Base-by-base conservation (phyloP, 2,329 filamentous ascomycete species). In the Helicocarpus griseus region DNA sequence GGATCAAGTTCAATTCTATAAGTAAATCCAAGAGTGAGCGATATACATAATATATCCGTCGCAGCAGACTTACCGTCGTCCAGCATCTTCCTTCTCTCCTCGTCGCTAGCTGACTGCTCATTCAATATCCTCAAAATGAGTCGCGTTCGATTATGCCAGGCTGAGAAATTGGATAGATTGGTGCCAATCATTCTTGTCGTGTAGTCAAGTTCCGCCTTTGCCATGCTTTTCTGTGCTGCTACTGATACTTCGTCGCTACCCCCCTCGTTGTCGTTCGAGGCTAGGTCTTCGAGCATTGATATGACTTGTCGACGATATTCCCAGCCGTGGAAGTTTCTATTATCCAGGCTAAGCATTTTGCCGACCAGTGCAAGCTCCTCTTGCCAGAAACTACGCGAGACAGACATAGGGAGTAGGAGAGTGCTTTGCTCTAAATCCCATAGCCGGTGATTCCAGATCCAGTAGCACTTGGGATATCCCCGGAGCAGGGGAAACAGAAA, bases 241-340 rank as follows among this genome's bases (percentile, higher is more conserved):
- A 70, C 64, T 5, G 39, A 33, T 21, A 7, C 50, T 21, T 49
- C 31, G 6, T 50, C 40, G 8, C 48, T 50, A 3, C 19, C 49
- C 9, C 49, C 44, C 6, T 31, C 58, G 22, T 63, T 56, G 17
- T 61, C 56, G 3, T 61, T 61, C 6, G 19, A 67, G 52, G 51
- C 78, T 51, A 46, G 29, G 28, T 24, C 80, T 67, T 95, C 88
- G 1, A 97, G 76, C 53, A 82, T 79, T n/a, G 77, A 72, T 2
- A 96, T 83, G 4, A 96, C 83, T 50, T 82, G 79, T 44, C 89
- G 82, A 49, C 93, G 78, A 67, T 98, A 98, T 40, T 85, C 84
- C 93, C 93, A 98, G 29, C 91, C 93, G 65, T 97, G 93, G 65
- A 96, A 98, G 65, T 98, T 98, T 48, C 93, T 82, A 56, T 79